Evolutionary conservation across 371 early-diverging fungal species (phyloP).

Genomic region (Fennellomyces sp.): DNA sequence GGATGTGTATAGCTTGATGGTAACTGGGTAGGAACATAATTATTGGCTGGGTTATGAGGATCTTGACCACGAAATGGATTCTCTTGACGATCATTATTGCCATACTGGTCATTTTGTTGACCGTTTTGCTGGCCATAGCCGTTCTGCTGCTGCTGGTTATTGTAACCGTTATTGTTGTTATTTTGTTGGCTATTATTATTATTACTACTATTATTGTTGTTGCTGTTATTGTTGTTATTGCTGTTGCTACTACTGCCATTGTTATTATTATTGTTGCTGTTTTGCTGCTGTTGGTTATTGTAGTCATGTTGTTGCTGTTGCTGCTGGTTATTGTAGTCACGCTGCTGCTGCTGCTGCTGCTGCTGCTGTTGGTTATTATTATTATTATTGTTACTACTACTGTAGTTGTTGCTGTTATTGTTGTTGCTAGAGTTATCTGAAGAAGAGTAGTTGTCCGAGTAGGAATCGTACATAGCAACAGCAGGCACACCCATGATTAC

Average conservation of each 20-base stretch:
- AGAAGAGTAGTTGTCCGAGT: neutral
- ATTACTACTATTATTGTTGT: slow-evolving; percentile 2
- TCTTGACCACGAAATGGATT: neutral
- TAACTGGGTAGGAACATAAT: neutral
- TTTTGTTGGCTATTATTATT: slow-evolving; percentile 3
- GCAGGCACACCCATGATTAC: no score
- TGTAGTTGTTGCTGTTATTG: neutral
- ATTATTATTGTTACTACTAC: neutral
- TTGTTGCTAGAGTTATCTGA: neutral
- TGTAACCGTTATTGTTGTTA: slow-evolving; percentile 3
- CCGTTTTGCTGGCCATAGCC: slow-evolving; percentile 15
- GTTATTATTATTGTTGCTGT: slow-evolving; percentile 11
- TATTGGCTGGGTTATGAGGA: neutral
- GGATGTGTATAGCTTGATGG: neutral
- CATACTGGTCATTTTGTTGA: neutral
- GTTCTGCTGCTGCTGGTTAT: neutral
- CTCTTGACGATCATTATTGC: neutral
- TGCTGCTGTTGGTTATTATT: neutral
- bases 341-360: neutral
- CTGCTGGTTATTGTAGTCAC: neutral
- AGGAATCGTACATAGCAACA: neutral
- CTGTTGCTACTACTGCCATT: slow-evolving; percentile 1
- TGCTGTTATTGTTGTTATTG: slow-evolving; percentile 9
- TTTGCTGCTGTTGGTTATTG: slow-evolving; percentile 6
- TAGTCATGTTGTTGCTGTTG: neutral